phyloP scores from a whole-genome alignment of 805 yeast genomes.

The Metschnikowia chrysomelidarum region DNA sequence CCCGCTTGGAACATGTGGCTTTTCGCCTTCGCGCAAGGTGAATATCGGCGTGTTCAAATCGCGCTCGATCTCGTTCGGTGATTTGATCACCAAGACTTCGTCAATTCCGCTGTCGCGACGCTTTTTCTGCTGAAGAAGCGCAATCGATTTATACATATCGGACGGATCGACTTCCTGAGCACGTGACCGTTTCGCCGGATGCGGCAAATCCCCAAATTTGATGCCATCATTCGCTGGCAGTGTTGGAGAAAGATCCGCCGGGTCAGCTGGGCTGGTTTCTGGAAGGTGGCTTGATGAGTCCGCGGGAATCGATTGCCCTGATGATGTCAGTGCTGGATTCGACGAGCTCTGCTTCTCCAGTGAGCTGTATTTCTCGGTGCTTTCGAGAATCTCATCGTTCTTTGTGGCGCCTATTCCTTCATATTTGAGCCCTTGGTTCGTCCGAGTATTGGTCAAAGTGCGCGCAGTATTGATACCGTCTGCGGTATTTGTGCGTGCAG shows the following conservation, averaged over 20 bases:
- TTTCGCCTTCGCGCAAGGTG: no score
- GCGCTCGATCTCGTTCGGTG: constrained; percentile 71
- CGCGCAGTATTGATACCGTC: no score
- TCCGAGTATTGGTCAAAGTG: constrained; percentile 29
- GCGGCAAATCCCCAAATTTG: constrained; percentile 60
- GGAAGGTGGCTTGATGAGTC: no score
- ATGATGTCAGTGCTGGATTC: constrained; percentile 1
- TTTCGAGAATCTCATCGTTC: no score
- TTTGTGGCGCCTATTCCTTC: no score
- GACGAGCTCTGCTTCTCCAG: no score
- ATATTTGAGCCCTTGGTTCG: constrained; percentile 33
- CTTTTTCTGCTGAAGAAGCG: constrained; percentile 62
- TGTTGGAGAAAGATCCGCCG: constrained; percentile 1
- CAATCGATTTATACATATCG: constrained; percentile 81
- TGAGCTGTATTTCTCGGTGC: no score
- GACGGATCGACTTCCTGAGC: constrained; percentile 59
- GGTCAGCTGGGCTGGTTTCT: no score
- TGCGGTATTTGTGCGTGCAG: constrained; percentile 45
- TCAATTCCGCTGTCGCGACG: constrained; percentile 32
- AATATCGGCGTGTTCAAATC: constrained; percentile 34
- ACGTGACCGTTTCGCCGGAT: constrained; percentile 44
- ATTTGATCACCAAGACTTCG: constrained; percentile 72
- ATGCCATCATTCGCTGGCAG: constrained; percentile 33
- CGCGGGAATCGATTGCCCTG: no score
- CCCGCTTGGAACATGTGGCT: constrained; percentile 12